phyloP scores from a whole-genome alignment of 441 rosid species.

The Corymbia calophylla region DNA sequence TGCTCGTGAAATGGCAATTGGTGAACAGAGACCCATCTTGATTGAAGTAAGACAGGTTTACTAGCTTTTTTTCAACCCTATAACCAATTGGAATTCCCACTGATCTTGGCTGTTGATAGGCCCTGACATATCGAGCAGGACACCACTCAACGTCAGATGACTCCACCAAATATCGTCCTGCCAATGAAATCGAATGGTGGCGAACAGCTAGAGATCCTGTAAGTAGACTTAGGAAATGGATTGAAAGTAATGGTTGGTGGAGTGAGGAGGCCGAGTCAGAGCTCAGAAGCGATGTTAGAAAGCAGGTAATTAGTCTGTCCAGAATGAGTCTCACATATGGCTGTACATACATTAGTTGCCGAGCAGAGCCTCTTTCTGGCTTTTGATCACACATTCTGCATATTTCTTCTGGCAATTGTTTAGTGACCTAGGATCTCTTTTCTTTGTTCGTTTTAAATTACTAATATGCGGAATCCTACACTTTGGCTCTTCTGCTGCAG shows the following conservation, averaged over 20 bases:
- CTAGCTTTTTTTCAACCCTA: not conserved
- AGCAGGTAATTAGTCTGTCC: not conserved
- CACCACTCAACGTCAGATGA: constrained; percentile 22
- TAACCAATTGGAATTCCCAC: not conserved
- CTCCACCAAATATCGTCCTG: constrained; percentile 19
- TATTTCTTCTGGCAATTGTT: not conserved
- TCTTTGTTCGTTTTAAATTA: not conserved
- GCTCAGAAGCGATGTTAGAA: constrained; percentile 9
- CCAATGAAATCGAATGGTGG: constrained; percentile 17
- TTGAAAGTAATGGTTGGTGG: constrained; percentile 13
- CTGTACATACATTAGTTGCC: not conserved
- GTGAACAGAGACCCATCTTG: constrained; percentile 11
- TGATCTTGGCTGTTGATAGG: not conserved
- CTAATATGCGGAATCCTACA: not conserved
- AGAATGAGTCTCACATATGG: not conserved
- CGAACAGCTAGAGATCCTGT: constrained; percentile 3
- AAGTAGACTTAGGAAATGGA: constrained; percentile 14
- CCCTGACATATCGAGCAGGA: constrained; percentile 20
- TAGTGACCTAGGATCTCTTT: not conserved
- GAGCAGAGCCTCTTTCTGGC: not conserved
- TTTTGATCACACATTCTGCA: not conserved
- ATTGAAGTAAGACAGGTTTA: constrained; percentile 1
- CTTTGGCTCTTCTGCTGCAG: not conserved
- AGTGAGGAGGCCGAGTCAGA: constrained; percentile 5
- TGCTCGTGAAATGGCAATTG: constrained; percentile 16